Percentiles rank a stretch among this genome's conserved stretches.
These are phyloP conservation scores for Fusarium sp. DNA, from an alignment of 2,329 filamentous ascomycete species.

Conservation along the genomic window DNA sequence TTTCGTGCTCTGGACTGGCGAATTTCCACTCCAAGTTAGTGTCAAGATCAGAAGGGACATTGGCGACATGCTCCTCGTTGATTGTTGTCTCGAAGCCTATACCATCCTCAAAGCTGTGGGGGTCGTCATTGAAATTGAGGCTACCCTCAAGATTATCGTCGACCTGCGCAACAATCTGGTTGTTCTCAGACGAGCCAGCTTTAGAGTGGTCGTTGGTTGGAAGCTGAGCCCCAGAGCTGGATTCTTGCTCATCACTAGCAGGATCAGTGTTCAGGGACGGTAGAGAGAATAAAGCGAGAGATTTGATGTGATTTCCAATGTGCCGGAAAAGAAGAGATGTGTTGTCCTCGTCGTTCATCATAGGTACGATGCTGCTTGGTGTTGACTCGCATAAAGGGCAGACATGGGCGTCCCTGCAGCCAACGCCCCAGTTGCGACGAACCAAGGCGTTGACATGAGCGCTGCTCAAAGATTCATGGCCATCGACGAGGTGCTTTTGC, in stretches of 20 bases:
- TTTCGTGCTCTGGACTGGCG: neutral
- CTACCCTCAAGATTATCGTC: neutral
- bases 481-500: neutral
- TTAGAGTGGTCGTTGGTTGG: neutral
- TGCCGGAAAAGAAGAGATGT: neutral
- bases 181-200: neutral
- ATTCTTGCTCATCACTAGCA: neutral
- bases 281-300: neutral
- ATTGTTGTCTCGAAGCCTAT: neutral
- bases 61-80: neutral
- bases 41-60: neutral
- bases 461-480: neutral
- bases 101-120: neutral
- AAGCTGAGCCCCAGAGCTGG: neutral
- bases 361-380: neutral
- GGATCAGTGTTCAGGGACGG: neutral
- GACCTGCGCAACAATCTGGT: neutral
- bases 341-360: neutral
- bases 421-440: neutral
- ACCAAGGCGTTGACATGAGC: neutral
- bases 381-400: neutral
- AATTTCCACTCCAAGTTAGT: neutral
- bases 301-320: neutral
- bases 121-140: neutral
- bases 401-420: neutral